Percentiles rank a stretch among this genome's conserved stretches.
Evolutionary conservation across 2,329 filamentous ascomycete genomes (phyloP).

Genomic region (Claviceps sorghi): DNA sequence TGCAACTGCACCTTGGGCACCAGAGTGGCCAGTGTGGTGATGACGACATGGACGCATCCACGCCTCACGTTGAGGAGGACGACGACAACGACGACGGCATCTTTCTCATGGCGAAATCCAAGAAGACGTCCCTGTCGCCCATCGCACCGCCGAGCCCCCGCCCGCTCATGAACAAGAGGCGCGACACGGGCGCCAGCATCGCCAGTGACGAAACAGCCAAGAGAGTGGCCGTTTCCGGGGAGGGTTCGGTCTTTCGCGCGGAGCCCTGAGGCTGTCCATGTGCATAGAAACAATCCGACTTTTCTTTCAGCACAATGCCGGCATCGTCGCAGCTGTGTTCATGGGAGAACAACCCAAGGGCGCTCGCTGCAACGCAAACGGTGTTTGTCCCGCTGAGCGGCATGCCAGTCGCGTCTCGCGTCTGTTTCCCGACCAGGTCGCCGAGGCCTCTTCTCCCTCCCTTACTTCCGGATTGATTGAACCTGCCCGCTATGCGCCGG

Average conservation of each 20-base stretch:
- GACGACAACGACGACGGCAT: conserved; percentile 42
- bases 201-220: conserved; percentile 51
- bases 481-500: too few relatives aligned
- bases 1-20: conserved; percentile 16
- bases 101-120: conserved; percentile 37
- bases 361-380: too few relatives aligned
- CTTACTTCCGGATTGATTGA: too few relatives aligned
- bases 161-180: conserved; percentile 28
- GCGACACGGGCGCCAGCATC: conserved; percentile 46
- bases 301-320: not conserved
- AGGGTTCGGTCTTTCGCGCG: not conserved
- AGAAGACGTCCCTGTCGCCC: conserved; percentile 24
- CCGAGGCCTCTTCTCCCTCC: too few relatives aligned
- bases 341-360: too few relatives aligned
- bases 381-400: too few relatives aligned
- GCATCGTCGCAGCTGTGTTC: too few relatives aligned
- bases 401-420: too few relatives aligned
- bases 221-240: conserved; percentile 19
- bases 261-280: not conserved
- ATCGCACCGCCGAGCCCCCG: conserved; percentile 8
- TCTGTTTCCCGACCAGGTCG: too few relatives aligned
- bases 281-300: not conserved
- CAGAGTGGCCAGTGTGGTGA: conserved; percentile 4
- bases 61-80: conserved; percentile 21
- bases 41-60: conserved; percentile 1